A percentile compares a stretch with the other conserved stretches of the same genome.
Evolutionary conservation across 1,284 basidiomycete genomes (phyloP).

Genomic region (Ceratobasidium sp.): DNA sequence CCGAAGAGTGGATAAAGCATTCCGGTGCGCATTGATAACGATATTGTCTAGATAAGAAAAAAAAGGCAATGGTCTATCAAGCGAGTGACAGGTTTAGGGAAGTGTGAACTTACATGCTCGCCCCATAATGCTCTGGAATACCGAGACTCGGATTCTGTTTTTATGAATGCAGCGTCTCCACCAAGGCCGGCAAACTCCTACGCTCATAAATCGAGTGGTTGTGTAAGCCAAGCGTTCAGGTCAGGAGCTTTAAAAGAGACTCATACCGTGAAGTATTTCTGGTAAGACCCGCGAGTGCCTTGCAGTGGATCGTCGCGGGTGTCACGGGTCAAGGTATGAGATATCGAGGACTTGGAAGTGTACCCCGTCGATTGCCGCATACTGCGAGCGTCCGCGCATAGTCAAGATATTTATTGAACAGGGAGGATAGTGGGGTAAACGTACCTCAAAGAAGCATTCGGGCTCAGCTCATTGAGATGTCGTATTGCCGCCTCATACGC

Average conservation of each 20-base stretch:
- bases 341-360: constrained; percentile 85
- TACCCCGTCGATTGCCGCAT: constrained; percentile 86
- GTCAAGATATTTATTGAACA: constrained; percentile 17
- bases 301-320: constrained; percentile 81
- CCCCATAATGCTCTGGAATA: constrained; percentile 73
- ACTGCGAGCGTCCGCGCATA: constrained; percentile 59
- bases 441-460: constrained; percentile 84
- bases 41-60: constrained; percentile 67
- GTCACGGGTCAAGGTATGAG: constrained; percentile 83
- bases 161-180: constrained; percentile 79
- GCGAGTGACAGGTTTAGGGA: constrained; percentile 25
- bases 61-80: not conserved
- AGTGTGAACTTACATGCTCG: constrained; percentile 62
- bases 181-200: constrained; percentile 83
- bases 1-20: constrained; percentile 69
- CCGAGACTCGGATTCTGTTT: constrained; percentile 77
- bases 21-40: constrained; percentile 74
- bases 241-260: not conserved
- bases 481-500: constrained; percentile 85
- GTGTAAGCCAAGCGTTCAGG: no score
- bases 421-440: constrained; percentile 49
- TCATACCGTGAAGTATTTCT: constrained; percentile 69
- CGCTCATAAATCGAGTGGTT: constrained; percentile 11
- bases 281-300: constrained; percentile 73
- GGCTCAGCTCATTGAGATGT: constrained; percentile 76